phyloP scores from a whole-genome alignment of 78 protist genomes.

The Bodo saltans region DNA sequence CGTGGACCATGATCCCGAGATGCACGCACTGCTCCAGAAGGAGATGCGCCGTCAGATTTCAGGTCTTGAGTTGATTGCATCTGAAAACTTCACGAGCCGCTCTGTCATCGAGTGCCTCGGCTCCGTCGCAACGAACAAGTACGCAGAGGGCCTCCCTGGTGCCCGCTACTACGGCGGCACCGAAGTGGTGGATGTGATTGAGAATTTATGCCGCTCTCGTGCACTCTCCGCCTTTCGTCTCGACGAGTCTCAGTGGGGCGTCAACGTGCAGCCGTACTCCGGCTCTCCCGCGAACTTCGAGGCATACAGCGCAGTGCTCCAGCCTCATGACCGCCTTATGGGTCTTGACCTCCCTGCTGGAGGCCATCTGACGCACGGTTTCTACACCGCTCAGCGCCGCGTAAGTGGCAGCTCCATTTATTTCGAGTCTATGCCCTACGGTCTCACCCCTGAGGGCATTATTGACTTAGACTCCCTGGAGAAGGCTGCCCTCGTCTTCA shows the following conservation, averaged over 20 bases:
- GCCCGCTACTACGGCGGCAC: constrained; percentile 65
- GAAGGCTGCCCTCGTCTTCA: constrained; percentile 44
- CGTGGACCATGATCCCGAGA: constrained; percentile 59
- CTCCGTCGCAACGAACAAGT: constrained; percentile 72
- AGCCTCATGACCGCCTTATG: constrained; percentile 78
- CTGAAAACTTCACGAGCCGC: constrained; percentile 72
- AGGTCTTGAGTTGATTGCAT: constrained; percentile 78
- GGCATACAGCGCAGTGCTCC: constrained; percentile 63
- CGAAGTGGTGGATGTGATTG: constrained; percentile 46
- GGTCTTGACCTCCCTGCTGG: constrained; percentile 63
- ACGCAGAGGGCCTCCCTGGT: constrained; percentile 73
- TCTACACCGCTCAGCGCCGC: constrained; percentile 36
- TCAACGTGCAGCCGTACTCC: constrained; percentile 81
- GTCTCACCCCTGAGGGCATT: constrained; percentile 49
- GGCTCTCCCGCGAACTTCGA: constrained; percentile 82
- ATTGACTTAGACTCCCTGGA: constrained; percentile 73
- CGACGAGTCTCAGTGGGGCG: constrained; percentile 75
- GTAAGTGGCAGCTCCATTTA: constrained; percentile 61
- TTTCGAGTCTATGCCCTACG: constrained; percentile 81
- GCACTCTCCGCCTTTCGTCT: constrained; percentile 65
- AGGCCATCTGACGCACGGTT: constrained; percentile 78
- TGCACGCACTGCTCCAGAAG: constrained; percentile 32
- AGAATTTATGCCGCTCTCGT: constrained; percentile 57
- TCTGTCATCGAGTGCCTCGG: constrained; percentile 76
- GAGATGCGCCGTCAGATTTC: constrained; percentile 61